Conservation (phyloP, 768 basidiomycete genomes). For the Amanita rubescens region DNA sequence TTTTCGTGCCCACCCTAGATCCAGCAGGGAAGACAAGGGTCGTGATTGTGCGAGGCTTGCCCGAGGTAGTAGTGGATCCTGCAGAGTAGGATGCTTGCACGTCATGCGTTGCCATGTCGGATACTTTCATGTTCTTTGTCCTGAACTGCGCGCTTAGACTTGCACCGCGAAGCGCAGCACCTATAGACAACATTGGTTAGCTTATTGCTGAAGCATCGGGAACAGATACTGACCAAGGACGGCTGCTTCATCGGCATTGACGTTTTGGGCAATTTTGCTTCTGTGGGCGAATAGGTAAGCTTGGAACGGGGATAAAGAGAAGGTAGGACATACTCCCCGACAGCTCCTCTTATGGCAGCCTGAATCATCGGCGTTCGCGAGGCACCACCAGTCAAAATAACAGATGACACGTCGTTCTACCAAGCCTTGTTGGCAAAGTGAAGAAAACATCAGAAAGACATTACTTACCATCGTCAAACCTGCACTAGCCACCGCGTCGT, state of each 20-base stretch:
- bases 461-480: too few relatives aligned
- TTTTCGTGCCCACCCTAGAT: slow-evolving; percentile 73
- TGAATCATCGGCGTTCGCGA: slow-evolving; percentile 91
- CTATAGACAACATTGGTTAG: slow-evolving; percentile 17
- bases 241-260: slow-evolving; percentile 95
- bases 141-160: slow-evolving; percentile 84
- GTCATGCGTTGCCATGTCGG: slow-evolving; percentile 67
- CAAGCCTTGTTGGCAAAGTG: too few relatives aligned
- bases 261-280: slow-evolving; percentile 85
- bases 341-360: slow-evolving; percentile 62
- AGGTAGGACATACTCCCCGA: slow-evolving; percentile 60
- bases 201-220: neutral
- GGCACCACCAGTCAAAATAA: slow-evolving; percentile 85
- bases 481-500: too few relatives aligned
- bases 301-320: slow-evolving; percentile 1
- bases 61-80: slow-evolving; percentile 40
- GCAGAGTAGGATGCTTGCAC: slow-evolving; percentile 75
- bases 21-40: slow-evolving; percentile 73
- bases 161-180: slow-evolving; percentile 89
- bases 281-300: slow-evolving; percentile 21
- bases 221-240: slow-evolving; percentile 55
- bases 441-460: too few relatives aligned
- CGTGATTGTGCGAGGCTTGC: slow-evolving; percentile 60
- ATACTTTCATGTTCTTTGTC: slow-evolving; percentile 84
- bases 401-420: slow-evolving; percentile 39